Evolutionary conservation across 176 grass and related monocot species (phyloP).

Genomic region (Triticum monococcum): DNA sequence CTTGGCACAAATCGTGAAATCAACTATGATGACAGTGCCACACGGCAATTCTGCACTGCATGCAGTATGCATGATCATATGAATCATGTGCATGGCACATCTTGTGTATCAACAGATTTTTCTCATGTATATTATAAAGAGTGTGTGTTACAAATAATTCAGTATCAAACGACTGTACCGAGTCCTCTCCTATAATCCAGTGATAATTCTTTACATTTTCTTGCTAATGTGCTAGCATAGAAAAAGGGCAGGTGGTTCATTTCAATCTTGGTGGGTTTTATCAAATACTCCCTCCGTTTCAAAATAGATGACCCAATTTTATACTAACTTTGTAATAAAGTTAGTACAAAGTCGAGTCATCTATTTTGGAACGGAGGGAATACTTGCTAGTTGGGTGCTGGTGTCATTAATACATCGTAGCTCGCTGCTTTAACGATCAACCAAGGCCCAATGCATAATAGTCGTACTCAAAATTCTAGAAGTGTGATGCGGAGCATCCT

Average conservation of each 20-base stretch:
- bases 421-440: neutral
- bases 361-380: too few species aligned
- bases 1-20: constrained; percentile 4
- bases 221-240: neutral
- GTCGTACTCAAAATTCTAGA: neutral
- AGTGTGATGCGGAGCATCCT: neutral
- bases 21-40: neutral
- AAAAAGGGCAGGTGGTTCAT: neutral
- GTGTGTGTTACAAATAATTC: neutral
- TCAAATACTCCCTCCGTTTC: neutral
- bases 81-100: neutral
- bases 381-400: neutral
- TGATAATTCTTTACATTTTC: neutral
- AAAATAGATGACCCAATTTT: too few species aligned
- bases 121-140: neutral
- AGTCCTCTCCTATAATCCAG: neutral
- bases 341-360: too few species aligned
- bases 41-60: neutral
- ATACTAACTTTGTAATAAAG: too few species aligned
- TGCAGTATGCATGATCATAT: neutral
- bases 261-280: neutral
- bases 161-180: neutral
- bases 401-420: constrained; percentile 12
- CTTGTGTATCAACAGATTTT: neutral
- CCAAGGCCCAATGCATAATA: neutral